Base-by-base conservation (phyloP, 768 basidiomycete genomes). In the Phaeotremella skinneri region DNA sequence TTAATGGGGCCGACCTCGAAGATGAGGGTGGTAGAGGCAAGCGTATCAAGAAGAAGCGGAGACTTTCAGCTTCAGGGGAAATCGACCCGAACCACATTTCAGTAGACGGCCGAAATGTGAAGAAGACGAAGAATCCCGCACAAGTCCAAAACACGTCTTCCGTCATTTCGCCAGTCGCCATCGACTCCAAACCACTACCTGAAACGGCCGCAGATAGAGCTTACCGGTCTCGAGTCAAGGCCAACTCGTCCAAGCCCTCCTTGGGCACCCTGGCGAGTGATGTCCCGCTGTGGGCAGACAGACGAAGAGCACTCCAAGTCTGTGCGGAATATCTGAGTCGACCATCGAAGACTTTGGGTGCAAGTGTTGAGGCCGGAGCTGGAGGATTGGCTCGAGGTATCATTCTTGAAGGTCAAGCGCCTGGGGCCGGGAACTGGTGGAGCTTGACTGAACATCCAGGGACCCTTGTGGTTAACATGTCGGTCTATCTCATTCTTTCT, bases 371-470 rank as follows among this genome's bases (percentile, higher is more conserved):
- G 39, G 62, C 73, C 26, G 71, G 67, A 16, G 56, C 29, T 6
- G 71, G 64, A 1, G 73, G 75, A 0, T 27, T 74, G n/a, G 75
- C 75, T 2, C 56, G 71, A 45, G 68, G 67, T 25, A 47, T 76
- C 9, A 62, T 76, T 17, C 56, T 76, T 1, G 73, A 74, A 55
- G 75, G 73, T 0, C 39, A 61, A 16, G 49, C 55, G 49, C 51
- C 31, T 17, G 69, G 39, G 39, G 53, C 52, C 37, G 62, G 62
- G 26, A 41, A 27, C 11, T 74, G 55, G 48, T 76, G 73, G 73
- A 65, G 69, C 5, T 58, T 30, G n/a, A 58, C 53, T 2, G 62
- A 55, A 20, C 52, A 59, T 34, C 49, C 64, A 3, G 70, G 73
- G 2, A 68, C 62, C 3, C 58, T 76, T 47, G 52, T 71, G 4